These are phyloP conservation scores for Fusarium algeriense DNA, from an alignment of 2,329 filamentous ascomycete species.

Conservation along the genomic window DNA sequence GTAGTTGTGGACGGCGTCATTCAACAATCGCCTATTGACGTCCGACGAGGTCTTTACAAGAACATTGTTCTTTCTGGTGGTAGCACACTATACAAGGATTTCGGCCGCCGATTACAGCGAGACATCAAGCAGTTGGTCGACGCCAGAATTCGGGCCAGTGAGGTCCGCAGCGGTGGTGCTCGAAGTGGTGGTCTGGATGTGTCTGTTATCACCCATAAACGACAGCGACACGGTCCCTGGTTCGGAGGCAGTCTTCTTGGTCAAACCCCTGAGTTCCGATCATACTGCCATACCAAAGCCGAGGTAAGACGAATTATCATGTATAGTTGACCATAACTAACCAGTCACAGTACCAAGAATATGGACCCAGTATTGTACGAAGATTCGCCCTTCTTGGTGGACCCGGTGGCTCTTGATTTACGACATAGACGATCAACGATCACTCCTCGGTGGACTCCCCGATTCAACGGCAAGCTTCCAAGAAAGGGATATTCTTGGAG, in stretches of 20 bases:
- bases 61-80: constrained; percentile 98
- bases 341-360: constrained; percentile 82
- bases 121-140: constrained; percentile 98
- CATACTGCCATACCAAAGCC: constrained; percentile 96
- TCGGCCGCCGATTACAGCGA: constrained; percentile 92
- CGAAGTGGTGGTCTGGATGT: constrained; percentile 96
- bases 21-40: constrained; percentile 97
- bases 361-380: constrained; percentile 93
- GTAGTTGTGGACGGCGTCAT: constrained; percentile 96
- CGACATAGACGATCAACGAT: constrained; percentile 34
- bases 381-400: constrained; percentile 94
- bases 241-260: constrained; percentile 97
- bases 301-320: constrained; percentile 61
- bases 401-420: constrained; percentile 78
- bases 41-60: constrained; percentile 97
- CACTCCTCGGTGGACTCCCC: constrained; percentile 18
- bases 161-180: constrained; percentile 90
- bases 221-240: constrained; percentile 97
- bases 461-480: constrained; percentile 10
- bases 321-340: constrained; percentile 15
- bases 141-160: constrained; percentile 90
- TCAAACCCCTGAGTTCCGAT: constrained; percentile 97
- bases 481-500: constrained; percentile 3
- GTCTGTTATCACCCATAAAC: constrained; percentile 96
- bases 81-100: constrained; percentile 98